Evolutionary conservation across 345 rosid species (phyloP).

Genomic region (Hirschfeldia incana): DNA sequence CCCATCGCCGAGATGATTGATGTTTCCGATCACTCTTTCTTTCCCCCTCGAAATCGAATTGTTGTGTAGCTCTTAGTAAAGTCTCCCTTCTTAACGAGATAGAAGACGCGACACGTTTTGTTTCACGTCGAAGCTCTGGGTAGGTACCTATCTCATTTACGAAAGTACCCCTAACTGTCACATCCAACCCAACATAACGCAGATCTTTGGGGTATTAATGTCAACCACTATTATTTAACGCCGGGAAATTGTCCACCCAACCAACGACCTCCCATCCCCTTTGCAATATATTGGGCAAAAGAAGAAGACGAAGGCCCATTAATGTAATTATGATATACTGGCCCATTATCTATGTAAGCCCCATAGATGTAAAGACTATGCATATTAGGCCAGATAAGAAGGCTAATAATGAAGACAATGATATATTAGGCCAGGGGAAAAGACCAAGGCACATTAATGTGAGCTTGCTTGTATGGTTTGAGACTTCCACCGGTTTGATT

Average conservation of each 20-base stretch:
- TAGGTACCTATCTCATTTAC: slow-evolving; percentile 16
- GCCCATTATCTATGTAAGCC: too few species aligned
- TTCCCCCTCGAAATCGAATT: background rate
- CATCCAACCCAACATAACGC: background rate
- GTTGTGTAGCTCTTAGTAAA: background rate
- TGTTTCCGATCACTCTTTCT: slow-evolving; percentile 26
- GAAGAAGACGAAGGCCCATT: background rate
- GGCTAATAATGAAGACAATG: too few species aligned
- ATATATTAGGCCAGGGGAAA: too few species aligned
- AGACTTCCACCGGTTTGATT: too few species aligned
- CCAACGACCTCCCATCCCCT: background rate
- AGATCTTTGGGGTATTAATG: slow-evolving; percentile 3
- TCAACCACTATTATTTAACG: background rate
- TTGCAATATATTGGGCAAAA: background rate
- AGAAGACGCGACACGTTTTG: slow-evolving; percentile 25
- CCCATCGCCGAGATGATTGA: slow-evolving; percentile 57
- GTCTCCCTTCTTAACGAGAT: background rate
- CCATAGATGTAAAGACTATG: too few species aligned
- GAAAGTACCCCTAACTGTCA: background rate
- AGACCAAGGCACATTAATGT: background rate
- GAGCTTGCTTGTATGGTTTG: background rate
- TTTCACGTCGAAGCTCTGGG: background rate
- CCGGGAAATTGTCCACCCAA: background rate
- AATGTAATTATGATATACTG: too few species aligned
- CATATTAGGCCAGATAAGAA: too few species aligned